Conservation (phyloP, 1,284 basidiomycete genomes). For the Malassezia nana region DNA sequence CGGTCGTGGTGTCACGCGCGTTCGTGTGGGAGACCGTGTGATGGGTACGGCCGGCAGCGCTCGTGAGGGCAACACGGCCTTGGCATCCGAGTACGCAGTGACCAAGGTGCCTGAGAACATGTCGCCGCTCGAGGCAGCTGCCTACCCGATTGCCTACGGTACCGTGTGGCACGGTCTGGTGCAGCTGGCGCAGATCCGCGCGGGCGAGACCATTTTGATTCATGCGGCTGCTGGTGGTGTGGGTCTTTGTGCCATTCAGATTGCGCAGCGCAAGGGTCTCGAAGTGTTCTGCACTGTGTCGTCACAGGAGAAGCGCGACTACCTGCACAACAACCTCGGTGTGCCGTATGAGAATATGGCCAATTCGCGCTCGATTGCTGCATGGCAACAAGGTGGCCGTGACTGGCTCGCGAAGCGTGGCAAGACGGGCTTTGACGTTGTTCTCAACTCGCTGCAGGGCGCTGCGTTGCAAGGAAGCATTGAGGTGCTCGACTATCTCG, state of each 20-base stretch:
- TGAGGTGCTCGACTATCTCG: constrained; percentile 16
- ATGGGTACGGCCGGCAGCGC: constrained; percentile 50
- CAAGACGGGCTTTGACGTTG: constrained; percentile 17
- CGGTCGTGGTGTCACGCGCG: constrained; percentile 45
- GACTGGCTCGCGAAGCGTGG: constrained; percentile 19
- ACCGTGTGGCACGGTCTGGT: constrained; percentile 69
- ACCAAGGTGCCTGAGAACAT: constrained; percentile 55
- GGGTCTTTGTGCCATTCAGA: constrained; percentile 48
- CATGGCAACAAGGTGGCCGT: constrained; percentile 13
- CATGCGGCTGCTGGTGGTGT: constrained; percentile 82
- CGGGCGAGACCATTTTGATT: constrained; percentile 61
- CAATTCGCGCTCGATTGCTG: constrained; percentile 17
- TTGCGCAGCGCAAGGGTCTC: constrained; percentile 16
- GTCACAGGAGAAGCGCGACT: constrained; percentile 20
- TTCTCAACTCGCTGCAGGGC: constrained; percentile 19
- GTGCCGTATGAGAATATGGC: constrained; percentile 22
- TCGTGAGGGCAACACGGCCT: constrained; percentile 15
- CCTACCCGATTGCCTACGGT: constrained; percentile 41
- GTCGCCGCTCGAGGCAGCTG: constrained; percentile 61
- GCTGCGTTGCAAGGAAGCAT: constrained; percentile 17
- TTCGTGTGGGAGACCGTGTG: constrained; percentile 58
- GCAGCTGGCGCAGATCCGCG: constrained; percentile 66
- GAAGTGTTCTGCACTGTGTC: constrained; percentile 20
- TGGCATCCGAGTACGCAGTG: constrained; percentile 55
- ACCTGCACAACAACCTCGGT: constrained; percentile 19